A percentile compares a stretch with the other conserved stretches of the same genome.
Conservation (phyloP, 345 rosid genomes). For the Theobroma cacao region DNA sequence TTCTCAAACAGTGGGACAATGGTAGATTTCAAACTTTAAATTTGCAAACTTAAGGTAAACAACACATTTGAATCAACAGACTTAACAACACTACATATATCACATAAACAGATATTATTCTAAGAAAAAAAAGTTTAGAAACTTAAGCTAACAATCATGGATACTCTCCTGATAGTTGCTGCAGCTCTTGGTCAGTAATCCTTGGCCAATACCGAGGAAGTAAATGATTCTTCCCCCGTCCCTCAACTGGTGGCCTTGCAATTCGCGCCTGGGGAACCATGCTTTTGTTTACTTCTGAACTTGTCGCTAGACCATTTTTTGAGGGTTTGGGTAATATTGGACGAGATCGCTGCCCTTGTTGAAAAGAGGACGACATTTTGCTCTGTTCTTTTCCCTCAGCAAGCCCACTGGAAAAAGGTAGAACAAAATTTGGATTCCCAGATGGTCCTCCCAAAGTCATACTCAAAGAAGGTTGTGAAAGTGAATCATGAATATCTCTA, state of each 20-base stretch:
- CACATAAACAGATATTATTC: background rate
- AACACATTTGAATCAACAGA: conserved; percentile 10
- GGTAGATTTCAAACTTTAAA: conserved; percentile 64
- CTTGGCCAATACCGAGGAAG: conserved; percentile 98
- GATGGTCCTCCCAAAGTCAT: conserved; percentile 53
- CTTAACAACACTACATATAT: conserved; percentile 2
- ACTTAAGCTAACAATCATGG: conserved; percentile 36
- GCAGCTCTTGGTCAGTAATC: conserved; percentile 90
- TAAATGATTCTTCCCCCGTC: conserved; percentile 75
- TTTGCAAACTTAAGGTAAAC: conserved; percentile 39
- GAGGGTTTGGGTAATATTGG: conserved; percentile 56
- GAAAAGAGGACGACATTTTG: conserved; percentile 35
- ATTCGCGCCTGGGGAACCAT: conserved; percentile 45
- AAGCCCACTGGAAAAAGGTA: conserved; percentile 35
- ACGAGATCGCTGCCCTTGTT: conserved; percentile 51
- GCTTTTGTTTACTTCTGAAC: conserved; percentile 48
- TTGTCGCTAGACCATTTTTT: conserved; percentile 31
- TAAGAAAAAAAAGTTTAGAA: conserved; percentile 2
- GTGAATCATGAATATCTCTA: conserved; percentile 53
- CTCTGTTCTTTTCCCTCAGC: conserved; percentile 49
- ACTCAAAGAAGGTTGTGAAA: conserved; percentile 55
- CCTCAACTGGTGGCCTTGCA: conserved; percentile 84
- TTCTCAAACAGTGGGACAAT: conserved; percentile 93
- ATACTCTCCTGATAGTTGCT: conserved; percentile 91
- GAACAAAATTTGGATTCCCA: conserved; percentile 31